Percentiles rank a stretch among this genome's conserved stretches.
phyloP scores from a whole-genome alignment of 768 basidiomycete genomes.

The Strobilomyces confusus region DNA sequence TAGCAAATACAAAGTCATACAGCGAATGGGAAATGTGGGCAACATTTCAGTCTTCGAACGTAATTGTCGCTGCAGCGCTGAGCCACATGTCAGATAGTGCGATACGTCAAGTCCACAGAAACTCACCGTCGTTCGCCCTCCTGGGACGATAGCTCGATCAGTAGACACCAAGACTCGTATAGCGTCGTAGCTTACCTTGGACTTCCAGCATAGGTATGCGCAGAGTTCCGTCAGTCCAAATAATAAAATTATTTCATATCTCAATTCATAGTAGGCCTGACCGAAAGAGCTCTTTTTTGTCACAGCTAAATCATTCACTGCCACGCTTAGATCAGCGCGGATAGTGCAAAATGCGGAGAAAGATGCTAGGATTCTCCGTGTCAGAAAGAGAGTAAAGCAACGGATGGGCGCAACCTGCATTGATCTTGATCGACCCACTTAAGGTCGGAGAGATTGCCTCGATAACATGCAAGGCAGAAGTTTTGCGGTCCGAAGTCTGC shows the following conservation, averaged over 20 bases:
- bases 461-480: neutral
- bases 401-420: neutral
- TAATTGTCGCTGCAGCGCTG: too few relatives aligned
- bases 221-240: conserved; percentile 9
- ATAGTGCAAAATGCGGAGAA: conserved; percentile 10
- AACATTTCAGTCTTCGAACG: too few relatives aligned
- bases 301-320: neutral
- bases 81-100: too few relatives aligned
- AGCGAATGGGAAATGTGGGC: too few relatives aligned
- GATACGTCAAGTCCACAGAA: neutral
- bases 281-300: neutral
- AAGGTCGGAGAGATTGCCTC: neutral
- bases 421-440: neutral
- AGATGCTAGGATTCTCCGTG: neutral
- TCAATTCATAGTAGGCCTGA: conserved; percentile 5
- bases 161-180: too few relatives aligned
- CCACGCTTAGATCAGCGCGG: neutral
- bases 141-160: neutral
- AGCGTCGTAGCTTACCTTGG: conserved; percentile 2
- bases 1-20: too few relatives aligned
- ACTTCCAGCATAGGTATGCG: conserved; percentile 7
- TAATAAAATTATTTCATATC: conserved; percentile 9
- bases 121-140: conserved; percentile 4
- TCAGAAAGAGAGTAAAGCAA: neutral
- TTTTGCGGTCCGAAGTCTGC: neutral